Conservation (phyloP, 1,284 basidiomycete genomes). For the Melampsora americana region DNA sequence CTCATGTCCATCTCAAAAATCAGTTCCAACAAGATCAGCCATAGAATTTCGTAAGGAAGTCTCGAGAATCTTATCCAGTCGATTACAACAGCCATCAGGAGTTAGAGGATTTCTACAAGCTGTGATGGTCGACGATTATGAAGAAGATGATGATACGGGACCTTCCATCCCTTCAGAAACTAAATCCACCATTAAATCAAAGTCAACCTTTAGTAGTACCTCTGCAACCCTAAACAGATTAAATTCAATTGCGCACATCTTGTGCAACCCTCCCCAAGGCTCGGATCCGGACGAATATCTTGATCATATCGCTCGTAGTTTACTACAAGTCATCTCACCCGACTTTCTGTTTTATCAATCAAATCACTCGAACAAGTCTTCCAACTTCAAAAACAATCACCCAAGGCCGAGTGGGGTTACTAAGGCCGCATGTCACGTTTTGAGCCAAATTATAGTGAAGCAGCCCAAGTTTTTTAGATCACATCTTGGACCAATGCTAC, state of each 20-base stretch:
- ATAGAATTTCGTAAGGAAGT: slow-evolving; percentile 1
- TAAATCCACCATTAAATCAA: neutral
- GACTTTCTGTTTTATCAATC: neutral
- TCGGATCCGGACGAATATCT: neutral
- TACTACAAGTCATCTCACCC: slow-evolving; percentile 7
- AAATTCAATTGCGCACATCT: slow-evolving; percentile 14
- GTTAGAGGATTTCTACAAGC: slow-evolving; percentile 25
- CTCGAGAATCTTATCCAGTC: slow-evolving; percentile 22
- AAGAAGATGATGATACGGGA: slow-evolving; percentile 16
- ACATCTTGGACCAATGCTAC: slow-evolving; percentile 15
- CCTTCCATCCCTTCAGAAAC: neutral
- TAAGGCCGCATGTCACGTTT: slow-evolving; percentile 20
- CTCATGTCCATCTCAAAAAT: neutral
- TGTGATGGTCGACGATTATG: slow-evolving; percentile 18
- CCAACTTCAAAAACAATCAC: slow-evolving; percentile 2
- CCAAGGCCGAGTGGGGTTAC: neutral
- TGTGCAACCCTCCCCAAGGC: slow-evolving; percentile 11
- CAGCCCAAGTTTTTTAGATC: slow-evolving; percentile 13
- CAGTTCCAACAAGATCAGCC: neutral
- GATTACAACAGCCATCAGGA: slow-evolving; percentile 8
- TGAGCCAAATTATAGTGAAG: slow-evolving; percentile 10
- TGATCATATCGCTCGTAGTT: slow-evolving; percentile 3
- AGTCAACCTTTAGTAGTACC: neutral
- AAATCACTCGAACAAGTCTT: neutral
- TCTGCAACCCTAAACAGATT: slow-evolving; percentile 27